Evolutionary conservation across 257 asterid species (phyloP).

Genomic region (Solanum pennellii): DNA sequence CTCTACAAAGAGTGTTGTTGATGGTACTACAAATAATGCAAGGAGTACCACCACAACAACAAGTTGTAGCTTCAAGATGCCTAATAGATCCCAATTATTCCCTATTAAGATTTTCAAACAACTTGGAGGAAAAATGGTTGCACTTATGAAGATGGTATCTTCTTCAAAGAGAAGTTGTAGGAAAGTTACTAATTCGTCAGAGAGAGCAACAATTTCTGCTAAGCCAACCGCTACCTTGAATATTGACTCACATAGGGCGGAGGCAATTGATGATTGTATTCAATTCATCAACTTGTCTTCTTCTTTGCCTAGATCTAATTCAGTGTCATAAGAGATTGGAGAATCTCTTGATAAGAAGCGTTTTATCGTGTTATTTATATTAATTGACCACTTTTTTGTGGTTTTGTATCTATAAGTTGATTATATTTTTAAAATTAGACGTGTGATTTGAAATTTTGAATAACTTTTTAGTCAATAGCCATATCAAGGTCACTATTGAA

Average conservation of each 20-base stretch:
- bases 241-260: conserved; percentile 44
- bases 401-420: neutral
- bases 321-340: neutral
- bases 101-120: conserved; percentile 24
- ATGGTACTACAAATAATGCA: neutral
- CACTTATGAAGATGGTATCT: conserved; percentile 5
- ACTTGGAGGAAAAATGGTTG: conserved; percentile 17
- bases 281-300: conserved; percentile 46
- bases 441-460: neutral
- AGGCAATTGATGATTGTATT: conserved; percentile 49
- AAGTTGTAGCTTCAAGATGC: conserved; percentile 20
- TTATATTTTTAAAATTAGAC: neutral
- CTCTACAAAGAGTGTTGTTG: neutral
- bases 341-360: neutral
- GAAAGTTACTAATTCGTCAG: conserved; percentile 5
- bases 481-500: neutral
- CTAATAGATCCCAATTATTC: conserved; percentile 6
- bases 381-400: neutral
- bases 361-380: neutral
- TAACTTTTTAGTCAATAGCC: neutral
- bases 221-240: neutral
- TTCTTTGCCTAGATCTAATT: conserved; percentile 36
- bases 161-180: conserved; percentile 2
- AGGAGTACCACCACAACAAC: neutral
- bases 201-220: conserved; percentile 1